These are phyloP conservation scores for Sarocladiaceae sp. DNA, from an alignment of 2,329 filamentous ascomycete species.

Conservation along the genomic window DNA sequence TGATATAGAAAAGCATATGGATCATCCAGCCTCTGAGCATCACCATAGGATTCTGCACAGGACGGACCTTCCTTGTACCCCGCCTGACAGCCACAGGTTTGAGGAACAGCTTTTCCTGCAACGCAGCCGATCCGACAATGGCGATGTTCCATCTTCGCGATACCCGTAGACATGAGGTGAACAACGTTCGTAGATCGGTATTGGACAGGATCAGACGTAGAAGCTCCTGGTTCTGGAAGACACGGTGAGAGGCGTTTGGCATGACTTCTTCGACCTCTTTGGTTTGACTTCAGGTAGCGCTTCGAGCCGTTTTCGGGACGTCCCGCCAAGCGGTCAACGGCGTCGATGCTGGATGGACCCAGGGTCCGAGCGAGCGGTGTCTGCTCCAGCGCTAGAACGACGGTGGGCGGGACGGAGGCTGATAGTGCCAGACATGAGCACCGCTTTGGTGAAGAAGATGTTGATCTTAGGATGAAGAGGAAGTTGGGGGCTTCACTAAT, in stretches of 20 bases:
- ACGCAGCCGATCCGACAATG: conserved; percentile 7
- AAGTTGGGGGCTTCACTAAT: too few relatives aligned
- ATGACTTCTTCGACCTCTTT: background rate
- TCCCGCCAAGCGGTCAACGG: background rate
- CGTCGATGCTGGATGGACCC: conserved; percentile 4
- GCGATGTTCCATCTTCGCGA: conserved; percentile 6
- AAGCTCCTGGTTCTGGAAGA: conserved; percentile 8
- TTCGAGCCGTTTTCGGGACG: background rate
- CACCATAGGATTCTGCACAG: conserved; percentile 8
- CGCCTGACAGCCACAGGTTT: conserved; percentile 7
- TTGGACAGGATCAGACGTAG: background rate
- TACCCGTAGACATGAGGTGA: background rate
- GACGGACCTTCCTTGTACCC: background rate
- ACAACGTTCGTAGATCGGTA: conserved; percentile 2
- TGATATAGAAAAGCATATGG: conserved; percentile 9
- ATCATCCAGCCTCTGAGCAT: conserved; percentile 5
- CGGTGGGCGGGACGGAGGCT: background rate
- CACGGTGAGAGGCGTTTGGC: background rate
- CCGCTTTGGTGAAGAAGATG: background rate
- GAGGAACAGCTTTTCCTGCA: conserved; percentile 8
- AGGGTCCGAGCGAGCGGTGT: conserved; percentile 5
- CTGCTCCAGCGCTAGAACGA: conserved; percentile 6
- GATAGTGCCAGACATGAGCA: conserved; percentile 4
- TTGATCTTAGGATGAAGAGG: background rate
- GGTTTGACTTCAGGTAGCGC: background rate